A percentile compares a stretch with the other conserved stretches of the same genome.
Evolutionary conservation across 2,329 filamentous ascomycete genomes (phyloP).

Genomic region (Fusarium transvaalense): DNA sequence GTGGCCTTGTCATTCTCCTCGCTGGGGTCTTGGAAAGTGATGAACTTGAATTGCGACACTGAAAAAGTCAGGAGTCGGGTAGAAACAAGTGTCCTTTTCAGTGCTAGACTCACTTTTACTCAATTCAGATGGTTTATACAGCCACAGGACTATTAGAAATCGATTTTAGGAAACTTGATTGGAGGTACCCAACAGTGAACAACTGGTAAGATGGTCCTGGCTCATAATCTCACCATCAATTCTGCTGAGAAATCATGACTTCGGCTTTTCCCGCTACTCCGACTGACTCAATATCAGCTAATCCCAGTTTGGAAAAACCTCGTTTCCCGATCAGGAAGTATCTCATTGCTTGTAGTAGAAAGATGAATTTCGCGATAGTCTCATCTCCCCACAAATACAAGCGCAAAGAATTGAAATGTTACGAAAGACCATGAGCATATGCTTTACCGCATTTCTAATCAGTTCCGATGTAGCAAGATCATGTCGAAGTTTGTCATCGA

Average conservation of each 20-base stretch:
- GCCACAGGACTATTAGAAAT: too few species aligned
- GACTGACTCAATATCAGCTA: background rate
- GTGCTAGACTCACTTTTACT: background rate
- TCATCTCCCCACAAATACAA: background rate
- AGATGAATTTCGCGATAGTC: background rate
- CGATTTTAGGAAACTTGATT: background rate
- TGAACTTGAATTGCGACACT: constrained; percentile 41
- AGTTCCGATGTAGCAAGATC: rapidly evolving
- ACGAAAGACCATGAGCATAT: background rate
- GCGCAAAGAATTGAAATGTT: rapidly evolving
- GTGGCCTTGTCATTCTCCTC: background rate
- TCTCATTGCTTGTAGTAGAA: background rate
- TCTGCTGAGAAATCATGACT: constrained; percentile 21
- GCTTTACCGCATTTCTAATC: rapidly evolving
- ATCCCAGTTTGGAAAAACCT: background rate
- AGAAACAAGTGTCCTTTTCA: background rate
- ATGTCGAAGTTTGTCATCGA: background rate
- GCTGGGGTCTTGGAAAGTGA: constrained; percentile 15
- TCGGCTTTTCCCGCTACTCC: too few species aligned
- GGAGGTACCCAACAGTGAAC: background rate
- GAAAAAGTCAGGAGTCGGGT: background rate
- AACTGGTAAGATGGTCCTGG: background rate
- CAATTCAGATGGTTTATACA: too few species aligned
- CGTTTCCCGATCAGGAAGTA: constrained; percentile 24
- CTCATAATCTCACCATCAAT: background rate